Evolutionary conservation across 73 alveolate genomes (phyloP).

Genomic region (Symbiodinium pilosum): DNA sequence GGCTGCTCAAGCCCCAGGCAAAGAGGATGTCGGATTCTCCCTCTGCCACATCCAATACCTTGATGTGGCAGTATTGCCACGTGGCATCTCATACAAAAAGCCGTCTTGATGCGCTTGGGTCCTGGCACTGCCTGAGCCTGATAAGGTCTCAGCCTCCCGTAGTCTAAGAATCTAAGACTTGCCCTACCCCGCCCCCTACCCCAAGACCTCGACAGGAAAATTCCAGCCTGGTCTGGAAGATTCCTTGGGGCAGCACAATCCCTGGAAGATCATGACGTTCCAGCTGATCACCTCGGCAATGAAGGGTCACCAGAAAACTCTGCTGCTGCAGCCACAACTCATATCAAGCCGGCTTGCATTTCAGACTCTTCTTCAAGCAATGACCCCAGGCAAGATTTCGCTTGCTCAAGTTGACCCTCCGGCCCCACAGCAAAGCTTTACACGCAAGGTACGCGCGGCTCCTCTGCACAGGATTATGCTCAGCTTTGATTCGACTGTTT

Average conservation of each 20-base stretch:
- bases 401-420: no score
- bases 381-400: no score
- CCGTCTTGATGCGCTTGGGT: neutral
- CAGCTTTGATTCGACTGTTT: no score
- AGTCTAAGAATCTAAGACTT: no score
- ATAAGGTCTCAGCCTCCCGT: constrained; percentile 30
- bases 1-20: neutral
- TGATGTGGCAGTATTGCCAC: neutral
- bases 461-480: no score
- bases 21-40: constrained; percentile 64
- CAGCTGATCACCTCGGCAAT: constrained; percentile 17
- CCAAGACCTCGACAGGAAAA: neutral
- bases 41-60: constrained; percentile 92
- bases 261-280: constrained; percentile 76
- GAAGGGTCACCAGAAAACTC: constrained; percentile 2
- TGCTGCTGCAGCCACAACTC: constrained; percentile 52
- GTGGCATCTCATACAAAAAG: neutral
- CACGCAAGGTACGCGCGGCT: no score
- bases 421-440: no score
- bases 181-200: neutral
- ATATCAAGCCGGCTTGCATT: neutral
- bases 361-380: constrained; percentile 24
- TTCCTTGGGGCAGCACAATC: constrained; percentile 39
- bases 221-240: constrained; percentile 30
- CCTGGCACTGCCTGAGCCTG: constrained; percentile 70